Percentiles rank a stretch among this genome's conserved stretches.
phyloP scores from a whole-genome alignment of 108 stramenopile genomes.

The Cyclotella cryptica region DNA sequence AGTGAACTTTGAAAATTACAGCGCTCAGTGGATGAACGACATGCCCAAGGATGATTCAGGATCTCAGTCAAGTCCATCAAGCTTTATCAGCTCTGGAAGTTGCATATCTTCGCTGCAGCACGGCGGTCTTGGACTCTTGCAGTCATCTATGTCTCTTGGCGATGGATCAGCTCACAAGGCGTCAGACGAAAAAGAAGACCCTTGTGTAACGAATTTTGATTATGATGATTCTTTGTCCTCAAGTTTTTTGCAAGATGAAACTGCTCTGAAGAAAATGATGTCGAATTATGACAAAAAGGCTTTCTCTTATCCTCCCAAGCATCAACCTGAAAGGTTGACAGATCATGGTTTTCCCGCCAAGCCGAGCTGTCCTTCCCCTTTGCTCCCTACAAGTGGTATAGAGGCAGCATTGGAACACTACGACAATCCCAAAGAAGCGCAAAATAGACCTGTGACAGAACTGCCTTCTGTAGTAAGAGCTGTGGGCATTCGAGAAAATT shows the following conservation, averaged over 20 bases:
- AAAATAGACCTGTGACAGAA: background rate
- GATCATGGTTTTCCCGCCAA: constrained; percentile 7
- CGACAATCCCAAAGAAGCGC: constrained; percentile 14
- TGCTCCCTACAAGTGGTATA: constrained; percentile 35
- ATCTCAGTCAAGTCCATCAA: constrained; percentile 34
- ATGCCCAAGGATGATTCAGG: constrained; percentile 14
- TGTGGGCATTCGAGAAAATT: constrained; percentile 15
- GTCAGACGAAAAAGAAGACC: constrained; percentile 7
- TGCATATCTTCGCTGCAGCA: constrained; percentile 9
- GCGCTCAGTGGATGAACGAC: constrained; percentile 17
- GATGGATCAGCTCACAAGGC: constrained; percentile 9
- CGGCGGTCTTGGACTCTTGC: constrained; percentile 23
- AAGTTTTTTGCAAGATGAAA: background rate
- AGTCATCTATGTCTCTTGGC: constrained; percentile 47
- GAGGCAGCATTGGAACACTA: constrained; percentile 47
- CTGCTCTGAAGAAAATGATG: constrained; percentile 33
- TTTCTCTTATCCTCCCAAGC: constrained; percentile 20
- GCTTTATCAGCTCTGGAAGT: constrained; percentile 35
- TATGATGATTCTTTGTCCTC: background rate
- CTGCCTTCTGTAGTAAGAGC: background rate
- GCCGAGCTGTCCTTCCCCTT: constrained; percentile 18
- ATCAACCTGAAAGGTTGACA: background rate
- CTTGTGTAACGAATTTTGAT: background rate
- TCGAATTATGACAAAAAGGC: constrained; percentile 33
- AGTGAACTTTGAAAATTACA: constrained; percentile 47